Evolutionary conservation across 768 basidiomycete genomes (phyloP).

Genomic region (Tricholoma bakamatsutake): DNA sequence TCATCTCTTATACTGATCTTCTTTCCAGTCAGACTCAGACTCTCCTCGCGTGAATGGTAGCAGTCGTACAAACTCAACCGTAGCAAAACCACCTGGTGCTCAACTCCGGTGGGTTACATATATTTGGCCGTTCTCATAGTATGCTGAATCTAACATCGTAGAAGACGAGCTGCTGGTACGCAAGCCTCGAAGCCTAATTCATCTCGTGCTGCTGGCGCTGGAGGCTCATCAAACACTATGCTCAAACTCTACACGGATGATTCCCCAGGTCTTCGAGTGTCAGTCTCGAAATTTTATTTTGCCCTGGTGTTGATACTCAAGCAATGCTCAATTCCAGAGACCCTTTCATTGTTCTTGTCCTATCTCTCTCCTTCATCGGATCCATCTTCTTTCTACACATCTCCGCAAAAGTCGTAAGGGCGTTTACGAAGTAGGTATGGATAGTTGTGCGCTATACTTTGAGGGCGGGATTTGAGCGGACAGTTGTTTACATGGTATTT

Average conservation of each 20-base stretch:
- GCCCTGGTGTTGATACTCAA: background rate
- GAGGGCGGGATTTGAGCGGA: slow-evolving; percentile 3
- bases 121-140: background rate
- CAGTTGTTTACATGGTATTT: slow-evolving; percentile 22
- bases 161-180: slow-evolving; percentile 65
- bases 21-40: slow-evolving; percentile 76
- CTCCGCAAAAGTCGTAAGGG: slow-evolving; percentile 88
- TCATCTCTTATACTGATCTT: background rate
- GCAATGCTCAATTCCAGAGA: slow-evolving; percentile 46
- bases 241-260: slow-evolving; percentile 98
- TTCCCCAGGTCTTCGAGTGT: slow-evolving; percentile 96
- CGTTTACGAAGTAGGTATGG: slow-evolving; percentile 68
- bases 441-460: slow-evolving; percentile 1
- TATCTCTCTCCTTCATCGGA: slow-evolving; percentile 94
- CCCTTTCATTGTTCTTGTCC: slow-evolving; percentile 93
- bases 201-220: slow-evolving; percentile 85
- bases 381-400: slow-evolving; percentile 99
- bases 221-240: slow-evolving; percentile 98
- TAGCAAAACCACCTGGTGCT: slow-evolving; percentile 73
- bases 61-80: slow-evolving; percentile 36
- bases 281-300: slow-evolving; percentile 18
- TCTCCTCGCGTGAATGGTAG: slow-evolving; percentile 41
- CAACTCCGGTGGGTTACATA: slow-evolving; percentile 63
- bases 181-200: slow-evolving; percentile 79
- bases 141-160: slow-evolving; percentile 21